Evolutionary conservation across 2,329 filamentous ascomycete genomes (phyloP), one percentile per base, ranked within the genome.

Genomic region (Paramyrothecium sp.): DNA sequence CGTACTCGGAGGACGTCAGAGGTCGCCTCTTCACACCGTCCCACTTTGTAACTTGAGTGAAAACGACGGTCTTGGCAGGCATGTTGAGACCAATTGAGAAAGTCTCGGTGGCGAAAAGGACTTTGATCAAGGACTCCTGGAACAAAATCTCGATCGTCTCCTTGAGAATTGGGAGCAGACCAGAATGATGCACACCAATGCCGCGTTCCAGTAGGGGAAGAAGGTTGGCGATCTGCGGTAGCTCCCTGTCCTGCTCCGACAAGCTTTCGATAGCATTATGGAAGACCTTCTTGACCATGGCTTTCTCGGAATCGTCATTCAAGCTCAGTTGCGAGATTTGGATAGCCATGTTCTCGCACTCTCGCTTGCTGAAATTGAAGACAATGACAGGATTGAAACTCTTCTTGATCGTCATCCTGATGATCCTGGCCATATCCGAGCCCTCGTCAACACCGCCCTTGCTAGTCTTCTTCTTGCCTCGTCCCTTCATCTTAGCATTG

Each of bases 31-130:
- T 82, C 7, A 87, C 82, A 57, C 96, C 96, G 69, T 99, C 95
- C 70, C 93, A 99, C 71, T 99, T 99, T 54, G 90, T 90, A 11
- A 99, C 92, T 64, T 90, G 93, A 0, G 95, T 97, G 73, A 99
- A 99, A n/a, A 99, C 93, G 2, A 99, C 95, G 1, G 95, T 99
- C 80, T 97, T 97, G 23, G 95, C 95, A 63, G 95, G 95, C 95
- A 99, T 98, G 81, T 99, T 99, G 58, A 99, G 77, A 59, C 95
- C 95, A 63, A 99, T 99, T 3, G 95, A 98, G 76, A 99, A 99
- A 1, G 95, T 99, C 73, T 99, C 96, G 0, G 95, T 99, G 0
- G 95, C 95, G 61, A 99, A 98, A 1, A 99, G 82, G 11, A 98
- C 94, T 76, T 99, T 99, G 80, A 99, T 97, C 47, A 99, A 78